Conservation (phyloP, 306 rosid genomes). For the Mucuna pruriens region DNA sequence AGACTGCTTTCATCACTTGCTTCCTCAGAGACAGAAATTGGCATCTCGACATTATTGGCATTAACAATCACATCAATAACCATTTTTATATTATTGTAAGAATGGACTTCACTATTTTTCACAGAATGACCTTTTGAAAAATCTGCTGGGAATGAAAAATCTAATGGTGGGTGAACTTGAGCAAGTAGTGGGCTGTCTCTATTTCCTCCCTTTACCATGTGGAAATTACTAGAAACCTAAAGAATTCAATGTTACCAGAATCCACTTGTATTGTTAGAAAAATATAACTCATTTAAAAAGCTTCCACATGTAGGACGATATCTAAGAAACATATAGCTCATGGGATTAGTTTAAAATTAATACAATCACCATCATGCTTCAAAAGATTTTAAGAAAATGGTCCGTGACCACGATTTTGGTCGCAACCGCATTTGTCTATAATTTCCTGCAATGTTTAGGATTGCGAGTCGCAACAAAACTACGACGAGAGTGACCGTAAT, state of each 20-base stretch:
- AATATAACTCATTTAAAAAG: neutral
- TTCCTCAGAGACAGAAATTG: slow-evolving; percentile 46
- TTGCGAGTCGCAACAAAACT: no score
- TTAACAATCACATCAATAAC: slow-evolving; percentile 33
- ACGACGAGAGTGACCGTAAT: no score
- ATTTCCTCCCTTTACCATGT: slow-evolving; percentile 49
- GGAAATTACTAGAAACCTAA: slow-evolving; percentile 41
- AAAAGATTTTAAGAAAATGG: no score
- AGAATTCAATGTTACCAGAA: slow-evolving; percentile 32
- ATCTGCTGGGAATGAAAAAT: slow-evolving; percentile 63
- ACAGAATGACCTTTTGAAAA: slow-evolving; percentile 46
- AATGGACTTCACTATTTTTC: slow-evolving; percentile 44
- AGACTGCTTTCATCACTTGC: slow-evolving; percentile 44
- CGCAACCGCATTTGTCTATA: no score
- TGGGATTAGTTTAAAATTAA: neutral
- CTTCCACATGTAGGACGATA: slow-evolving; percentile 18
- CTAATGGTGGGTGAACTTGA: slow-evolving; percentile 48
- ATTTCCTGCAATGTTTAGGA: no score
- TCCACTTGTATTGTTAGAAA: neutral
- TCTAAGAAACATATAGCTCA: slow-evolving; percentile 2
- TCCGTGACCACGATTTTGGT: no score
- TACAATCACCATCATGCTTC: neutral
- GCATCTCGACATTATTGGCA: slow-evolving; percentile 42
- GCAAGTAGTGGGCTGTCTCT: slow-evolving; percentile 45
- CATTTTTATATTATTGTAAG: slow-evolving; percentile 45